A percentile compares a stretch with the other conserved stretches of the same genome.
Evolutionary conservation across 768 basidiomycete species (phyloP).

Genomic region (Suillus occidentalis): DNA sequence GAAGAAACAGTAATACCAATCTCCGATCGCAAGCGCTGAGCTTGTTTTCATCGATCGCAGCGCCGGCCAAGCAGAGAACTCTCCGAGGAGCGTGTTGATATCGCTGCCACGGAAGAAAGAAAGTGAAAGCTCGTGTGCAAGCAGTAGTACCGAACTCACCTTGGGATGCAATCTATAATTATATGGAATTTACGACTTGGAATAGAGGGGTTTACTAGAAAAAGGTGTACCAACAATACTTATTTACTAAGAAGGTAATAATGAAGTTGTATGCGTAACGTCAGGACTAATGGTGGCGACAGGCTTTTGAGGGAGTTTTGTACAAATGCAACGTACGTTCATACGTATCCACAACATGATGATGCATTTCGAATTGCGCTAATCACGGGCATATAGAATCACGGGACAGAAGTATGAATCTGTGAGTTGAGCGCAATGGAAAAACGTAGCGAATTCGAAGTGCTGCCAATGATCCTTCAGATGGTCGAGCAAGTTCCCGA

Average conservation of each 20-base stretch:
- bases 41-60: constrained; percentile 15
- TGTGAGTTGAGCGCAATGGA: too few species aligned
- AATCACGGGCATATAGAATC: too few species aligned
- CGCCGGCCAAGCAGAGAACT: constrained; percentile 5
- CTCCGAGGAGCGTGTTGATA: constrained; percentile 10
- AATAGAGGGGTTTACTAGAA: not conserved
- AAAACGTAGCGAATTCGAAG: too few species aligned
- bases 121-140: not conserved
- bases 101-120: not conserved
- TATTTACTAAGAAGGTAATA: not conserved
- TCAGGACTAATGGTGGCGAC: not conserved
- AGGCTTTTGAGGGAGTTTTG: not conserved
- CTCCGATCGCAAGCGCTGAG: constrained; percentile 13
- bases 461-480: too few species aligned
- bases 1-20: not conserved
- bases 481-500: not conserved
- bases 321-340: not conserved
- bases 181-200: not conserved
- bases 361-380: not conserved
- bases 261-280: not conserved
- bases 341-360: not conserved
- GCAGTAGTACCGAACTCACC: not conserved
- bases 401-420: too few species aligned
- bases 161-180: not conserved
- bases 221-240: not conserved